Percentiles rank a stretch among this genome's conserved stretches.
Conservation (phyloP, 2,329 filamentous ascomycete species). For the Paraphaeosphaeria sporulosa region DNA sequence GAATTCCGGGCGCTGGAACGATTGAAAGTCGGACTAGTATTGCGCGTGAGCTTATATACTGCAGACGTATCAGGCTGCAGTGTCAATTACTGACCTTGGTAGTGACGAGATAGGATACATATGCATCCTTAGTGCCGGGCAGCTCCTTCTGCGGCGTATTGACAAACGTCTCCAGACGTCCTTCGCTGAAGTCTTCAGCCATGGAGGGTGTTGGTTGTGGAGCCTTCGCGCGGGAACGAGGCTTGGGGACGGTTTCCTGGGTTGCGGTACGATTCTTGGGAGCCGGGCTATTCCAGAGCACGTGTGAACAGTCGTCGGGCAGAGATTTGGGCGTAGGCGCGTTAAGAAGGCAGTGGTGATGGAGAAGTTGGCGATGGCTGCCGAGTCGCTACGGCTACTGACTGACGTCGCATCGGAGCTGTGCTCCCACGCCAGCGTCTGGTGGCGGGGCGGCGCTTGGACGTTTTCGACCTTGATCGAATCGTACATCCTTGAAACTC, state of each 20-base stretch:
- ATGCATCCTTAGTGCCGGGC: constrained; percentile 94
- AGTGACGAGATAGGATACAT: constrained; percentile 93
- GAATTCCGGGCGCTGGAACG: constrained; percentile 84
- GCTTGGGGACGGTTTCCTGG: background rate
- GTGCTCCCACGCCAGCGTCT: constrained; percentile 6
- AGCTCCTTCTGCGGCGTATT: constrained; percentile 90
- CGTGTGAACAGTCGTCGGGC: constrained; percentile 13
- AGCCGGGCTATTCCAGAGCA: constrained; percentile 9
- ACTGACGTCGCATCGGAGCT: constrained; percentile 26
- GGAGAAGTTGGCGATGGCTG: constrained; percentile 9
- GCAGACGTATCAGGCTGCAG: constrained; percentile 18
- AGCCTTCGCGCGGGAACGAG: background rate
- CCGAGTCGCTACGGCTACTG: constrained; percentile 9
- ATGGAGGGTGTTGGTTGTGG: constrained; percentile 20
- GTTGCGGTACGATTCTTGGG: background rate
- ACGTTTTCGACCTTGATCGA: constrained; percentile 10
- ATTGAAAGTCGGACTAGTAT: constrained; percentile 85
- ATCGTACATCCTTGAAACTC: constrained; percentile 12
- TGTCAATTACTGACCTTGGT: constrained; percentile 70
- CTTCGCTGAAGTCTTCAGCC: constrained; percentile 58
- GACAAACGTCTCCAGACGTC: constrained; percentile 84
- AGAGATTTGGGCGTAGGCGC: constrained; percentile 8
- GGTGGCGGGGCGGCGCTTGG: constrained; percentile 17
- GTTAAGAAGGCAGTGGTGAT: constrained; percentile 2
- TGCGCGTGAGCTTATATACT: constrained; percentile 15